Percentiles rank a stretch among this genome's conserved stretches.
These are phyloP conservation scores for Plasmodium knowlesi DNA, from an alignment of 169 alveolate genomes.

Conservation along the genomic window DNA sequence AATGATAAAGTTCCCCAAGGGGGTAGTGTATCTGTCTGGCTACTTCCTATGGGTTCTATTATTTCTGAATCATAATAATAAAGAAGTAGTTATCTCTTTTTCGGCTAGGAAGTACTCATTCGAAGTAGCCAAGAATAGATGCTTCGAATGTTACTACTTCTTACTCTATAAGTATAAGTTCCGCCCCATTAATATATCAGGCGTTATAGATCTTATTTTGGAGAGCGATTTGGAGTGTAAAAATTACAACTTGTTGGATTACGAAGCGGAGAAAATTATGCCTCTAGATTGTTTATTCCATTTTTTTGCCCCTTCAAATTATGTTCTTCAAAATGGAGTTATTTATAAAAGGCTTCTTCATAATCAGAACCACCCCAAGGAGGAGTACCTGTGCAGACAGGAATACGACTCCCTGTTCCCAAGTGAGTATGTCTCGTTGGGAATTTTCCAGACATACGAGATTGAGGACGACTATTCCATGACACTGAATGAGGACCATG, in stretches of 20 bases:
- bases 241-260: conserved; percentile 53
- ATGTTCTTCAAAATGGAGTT: conserved; percentile 20
- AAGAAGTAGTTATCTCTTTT: conserved; percentile 50
- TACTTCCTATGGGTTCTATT: conserved; percentile 68
- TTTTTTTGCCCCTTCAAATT: conserved; percentile 66
- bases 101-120: conserved; percentile 62
- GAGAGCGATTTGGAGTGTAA: conserved; percentile 52
- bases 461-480: neutral
- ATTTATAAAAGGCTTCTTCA: conserved; percentile 29
- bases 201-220: conserved; percentile 50
- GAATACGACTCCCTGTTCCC: conserved; percentile 38
- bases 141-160: conserved; percentile 59
- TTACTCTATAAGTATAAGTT: conserved; percentile 39
- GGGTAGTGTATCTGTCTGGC: conserved; percentile 67
- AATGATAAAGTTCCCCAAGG: conserved; percentile 52
- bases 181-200: conserved; percentile 47
- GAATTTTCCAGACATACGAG: conserved; percentile 1
- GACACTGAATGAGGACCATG: neutral
- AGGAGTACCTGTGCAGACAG: neutral
- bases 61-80: conserved; percentile 33
- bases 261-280: conserved; percentile 37
- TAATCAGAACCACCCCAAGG: neutral
- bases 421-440: conserved; percentile 3
- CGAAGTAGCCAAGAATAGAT: conserved; percentile 42
- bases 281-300: conserved; percentile 44